Percentiles rank a stretch among this genome's conserved stretches.
These are phyloP conservation scores for Thermomucor indicae-seudaticae DNA, from an alignment of 371 early-diverging fungal genomes.

Conservation along the genomic window DNA sequence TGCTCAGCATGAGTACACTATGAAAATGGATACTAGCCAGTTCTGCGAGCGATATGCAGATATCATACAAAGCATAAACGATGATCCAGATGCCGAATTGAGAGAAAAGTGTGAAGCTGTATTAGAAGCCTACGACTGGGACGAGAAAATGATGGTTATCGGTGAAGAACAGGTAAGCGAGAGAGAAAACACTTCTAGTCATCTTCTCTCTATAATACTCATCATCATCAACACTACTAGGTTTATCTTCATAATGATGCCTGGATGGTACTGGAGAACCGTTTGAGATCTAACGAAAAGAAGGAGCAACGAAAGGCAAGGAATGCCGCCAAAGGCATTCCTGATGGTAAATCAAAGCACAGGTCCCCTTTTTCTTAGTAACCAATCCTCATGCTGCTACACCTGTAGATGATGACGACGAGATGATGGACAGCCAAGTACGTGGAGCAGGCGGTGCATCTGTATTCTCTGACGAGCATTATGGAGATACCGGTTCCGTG, in stretches of 20 bases:
- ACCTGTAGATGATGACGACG: neutral
- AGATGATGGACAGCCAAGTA: conserved; percentile 11
- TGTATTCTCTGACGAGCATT: conserved; percentile 26
- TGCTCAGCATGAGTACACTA: conserved; percentile 53
- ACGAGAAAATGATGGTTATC: conserved; percentile 8
- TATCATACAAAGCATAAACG: conserved; percentile 34
- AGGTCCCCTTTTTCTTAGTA: neutral
- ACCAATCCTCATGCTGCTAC: neutral
- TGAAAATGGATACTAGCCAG: conserved; percentile 42
- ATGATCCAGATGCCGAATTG: conserved; percentile 8
- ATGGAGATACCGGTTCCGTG: conserved; percentile 21
- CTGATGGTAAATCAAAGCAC: conserved; percentile 16
- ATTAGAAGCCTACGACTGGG: conserved; percentile 7
- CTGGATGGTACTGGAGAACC: conserved; percentile 65
- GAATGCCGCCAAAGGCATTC: conserved; percentile 12
- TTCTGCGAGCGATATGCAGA: conserved; percentile 65
- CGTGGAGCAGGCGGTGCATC: conserved; percentile 26
- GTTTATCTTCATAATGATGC: conserved; percentile 63
- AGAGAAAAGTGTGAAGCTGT: conserved; percentile 10
- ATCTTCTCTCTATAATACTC: neutral
- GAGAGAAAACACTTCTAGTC: neutral
- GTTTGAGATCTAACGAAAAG: conserved; percentile 33
- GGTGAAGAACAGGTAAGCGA: conserved; percentile 12
- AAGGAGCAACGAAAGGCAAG: conserved; percentile 19
- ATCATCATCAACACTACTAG: conserved; percentile 7